A percentile compares a stretch with the other conserved stretches of the same genome.
These are phyloP conservation scores for Purpureocillium lavendulum DNA, from an alignment of 2,329 filamentous ascomycete genomes.

Conservation along the genomic window DNA sequence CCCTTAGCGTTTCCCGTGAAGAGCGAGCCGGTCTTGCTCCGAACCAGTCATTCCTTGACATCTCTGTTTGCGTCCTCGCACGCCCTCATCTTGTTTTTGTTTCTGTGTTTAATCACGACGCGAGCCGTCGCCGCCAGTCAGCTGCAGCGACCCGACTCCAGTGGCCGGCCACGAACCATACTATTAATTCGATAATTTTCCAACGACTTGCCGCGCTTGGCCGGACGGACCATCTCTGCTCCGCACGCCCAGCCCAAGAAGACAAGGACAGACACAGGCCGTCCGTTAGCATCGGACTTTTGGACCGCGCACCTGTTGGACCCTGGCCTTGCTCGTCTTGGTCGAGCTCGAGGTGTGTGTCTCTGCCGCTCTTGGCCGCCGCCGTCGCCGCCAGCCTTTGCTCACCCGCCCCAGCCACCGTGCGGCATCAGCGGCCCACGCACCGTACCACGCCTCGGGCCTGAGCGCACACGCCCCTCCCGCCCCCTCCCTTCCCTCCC, in stretches of 20 bases:
- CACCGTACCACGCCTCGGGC: too few species aligned
- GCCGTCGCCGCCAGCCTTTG: constrained; percentile 12
- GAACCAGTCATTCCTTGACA: constrained; percentile 40
- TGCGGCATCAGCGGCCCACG: constrained; percentile 3
- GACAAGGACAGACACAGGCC: too few species aligned
- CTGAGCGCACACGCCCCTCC: too few species aligned
- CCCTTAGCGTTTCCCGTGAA: constrained; percentile 28
- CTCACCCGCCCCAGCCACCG: not conserved
- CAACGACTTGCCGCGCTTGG: not conserved
- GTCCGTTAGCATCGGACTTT: not conserved
- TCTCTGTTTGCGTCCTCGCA: not conserved
- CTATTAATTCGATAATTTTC: constrained; percentile 8
- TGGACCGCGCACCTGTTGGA: not conserved
- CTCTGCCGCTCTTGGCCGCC: constrained; percentile 20
- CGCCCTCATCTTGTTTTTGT: not conserved
- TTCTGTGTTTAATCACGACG: constrained; percentile 18
- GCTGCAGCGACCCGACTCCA: not conserved
- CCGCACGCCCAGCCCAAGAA: too few species aligned
- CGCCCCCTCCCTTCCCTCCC: constrained; percentile 13
- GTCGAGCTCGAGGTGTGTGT: constrained; percentile 7
- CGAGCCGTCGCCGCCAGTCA: constrained; percentile 20
- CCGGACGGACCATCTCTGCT: not conserved
- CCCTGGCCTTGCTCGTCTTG: not conserved
- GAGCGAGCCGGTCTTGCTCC: constrained; percentile 54
- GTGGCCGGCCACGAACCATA: constrained; percentile 8